Evolutionary conservation across 1,284 basidiomycete genomes (phyloP).

Genomic region (Thelephora terrestris): DNA sequence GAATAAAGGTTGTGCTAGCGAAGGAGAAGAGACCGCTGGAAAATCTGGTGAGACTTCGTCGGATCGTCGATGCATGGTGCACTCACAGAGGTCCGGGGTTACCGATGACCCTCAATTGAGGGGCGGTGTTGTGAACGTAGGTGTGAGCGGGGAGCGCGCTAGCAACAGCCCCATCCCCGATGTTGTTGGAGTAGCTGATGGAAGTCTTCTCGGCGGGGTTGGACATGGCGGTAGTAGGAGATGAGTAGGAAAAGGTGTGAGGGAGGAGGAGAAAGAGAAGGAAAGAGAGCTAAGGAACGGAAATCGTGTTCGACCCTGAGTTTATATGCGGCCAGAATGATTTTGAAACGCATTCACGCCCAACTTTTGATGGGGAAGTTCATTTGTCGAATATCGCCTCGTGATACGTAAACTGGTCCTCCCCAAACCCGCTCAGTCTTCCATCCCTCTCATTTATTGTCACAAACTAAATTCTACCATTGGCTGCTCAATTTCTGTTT

Average conservation of each 20-base stretch:
- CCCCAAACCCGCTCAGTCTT: no score
- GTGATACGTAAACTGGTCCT: no score
- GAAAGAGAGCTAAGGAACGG: conserved; percentile 3
- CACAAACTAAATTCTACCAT: no score
- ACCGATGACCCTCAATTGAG: conserved; percentile 14
- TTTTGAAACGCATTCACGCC: no score
- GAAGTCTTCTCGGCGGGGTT: neutral
- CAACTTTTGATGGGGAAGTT: no score
- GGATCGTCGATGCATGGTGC: neutral
- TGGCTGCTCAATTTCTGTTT: no score
- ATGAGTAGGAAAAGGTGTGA: conserved; percentile 2
- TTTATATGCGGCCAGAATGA: no score
- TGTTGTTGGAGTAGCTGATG: conserved; percentile 4
- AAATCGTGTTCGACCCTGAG: no score
- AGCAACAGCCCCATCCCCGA: conserved; percentile 12
- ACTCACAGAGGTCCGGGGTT: conserved; percentile 24
- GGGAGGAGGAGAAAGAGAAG: conserved; percentile 6
- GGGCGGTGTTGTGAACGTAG: conserved; percentile 4
- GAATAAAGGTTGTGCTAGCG: conserved; percentile 63
- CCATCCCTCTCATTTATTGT: no score
- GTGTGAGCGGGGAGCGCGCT: conserved; percentile 10
- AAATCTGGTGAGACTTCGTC: neutral
- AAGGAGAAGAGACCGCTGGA: conserved; percentile 60
- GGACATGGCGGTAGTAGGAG: neutral
- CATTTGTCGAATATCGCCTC: no score